Conservation (phyloP, 371 early-diverging fungal genomes). For the Nematocida sp. region DNA sequence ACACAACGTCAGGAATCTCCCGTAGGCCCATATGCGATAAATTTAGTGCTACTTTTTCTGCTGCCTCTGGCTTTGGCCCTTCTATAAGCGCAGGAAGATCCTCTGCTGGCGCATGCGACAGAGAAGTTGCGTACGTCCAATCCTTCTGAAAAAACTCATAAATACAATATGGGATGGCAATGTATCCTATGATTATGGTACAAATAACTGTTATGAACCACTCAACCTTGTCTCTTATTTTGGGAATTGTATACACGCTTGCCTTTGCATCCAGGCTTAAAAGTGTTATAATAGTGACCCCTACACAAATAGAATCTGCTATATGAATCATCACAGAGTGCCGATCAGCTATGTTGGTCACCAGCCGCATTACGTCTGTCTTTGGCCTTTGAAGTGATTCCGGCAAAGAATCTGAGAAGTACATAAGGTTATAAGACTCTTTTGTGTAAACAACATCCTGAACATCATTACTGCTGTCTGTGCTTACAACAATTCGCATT, state of each 20-base stretch:
- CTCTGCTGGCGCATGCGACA: not conserved
- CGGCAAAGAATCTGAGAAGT: not conserved
- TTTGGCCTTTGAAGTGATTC: not conserved
- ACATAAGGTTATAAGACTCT: not conserved
- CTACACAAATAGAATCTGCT: not conserved
- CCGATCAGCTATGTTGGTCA: not conserved
- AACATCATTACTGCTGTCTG: not conserved
- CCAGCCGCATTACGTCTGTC: not conserved
- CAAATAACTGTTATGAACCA: not conserved
- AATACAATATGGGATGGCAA: not conserved
- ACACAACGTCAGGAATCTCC: slow-evolving; percentile 21
- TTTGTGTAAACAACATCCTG: not conserved
- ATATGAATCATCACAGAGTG: not conserved
- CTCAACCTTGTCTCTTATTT: not conserved
- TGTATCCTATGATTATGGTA: not conserved
- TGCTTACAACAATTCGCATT: slow-evolving; percentile 9
- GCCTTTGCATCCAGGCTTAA: not conserved
- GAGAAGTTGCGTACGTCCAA: no score
- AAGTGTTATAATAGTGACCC: not conserved
- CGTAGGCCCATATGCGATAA: slow-evolving; percentile 38
- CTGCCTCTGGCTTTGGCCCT: not conserved
- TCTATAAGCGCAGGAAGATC: not conserved
- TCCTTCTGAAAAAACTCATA: not conserved
- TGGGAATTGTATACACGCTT: not conserved
- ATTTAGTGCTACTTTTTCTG: slow-evolving; percentile 10